Evolutionary conservation across 257 asterid species (phyloP).

Genomic region (Fraxinus americana): DNA sequence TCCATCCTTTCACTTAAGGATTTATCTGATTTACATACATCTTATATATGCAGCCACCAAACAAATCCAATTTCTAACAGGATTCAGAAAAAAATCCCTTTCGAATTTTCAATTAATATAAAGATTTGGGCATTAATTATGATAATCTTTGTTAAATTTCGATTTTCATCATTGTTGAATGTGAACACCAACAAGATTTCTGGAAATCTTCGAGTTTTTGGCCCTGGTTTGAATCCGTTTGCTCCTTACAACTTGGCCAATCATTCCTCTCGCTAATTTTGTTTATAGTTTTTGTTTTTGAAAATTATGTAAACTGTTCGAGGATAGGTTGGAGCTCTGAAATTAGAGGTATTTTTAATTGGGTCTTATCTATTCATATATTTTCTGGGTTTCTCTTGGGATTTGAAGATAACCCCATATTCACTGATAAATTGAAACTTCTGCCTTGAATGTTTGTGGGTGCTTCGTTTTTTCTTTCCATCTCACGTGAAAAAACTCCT

Average conservation of each 20-base stretch:
- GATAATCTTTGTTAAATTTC: conserved; percentile 45
- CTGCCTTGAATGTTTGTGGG: conserved; percentile 9
- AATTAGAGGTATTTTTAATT: conserved; percentile 21
- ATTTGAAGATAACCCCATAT: conserved; percentile 19
- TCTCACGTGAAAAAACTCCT: neutral
- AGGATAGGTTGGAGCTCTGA: conserved; percentile 17
- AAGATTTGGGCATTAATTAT: conserved; percentile 43
- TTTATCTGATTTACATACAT: conserved; percentile 11
- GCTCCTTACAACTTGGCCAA: conserved; percentile 76
- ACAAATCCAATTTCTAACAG: conserved; percentile 30
- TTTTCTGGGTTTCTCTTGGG: conserved; percentile 25
- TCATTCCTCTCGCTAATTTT: conserved; percentile 83
- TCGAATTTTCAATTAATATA: conserved; percentile 12
- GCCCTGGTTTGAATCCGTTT: conserved; percentile 98
- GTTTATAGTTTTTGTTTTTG: neutral
- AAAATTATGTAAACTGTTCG: conserved; percentile 36
- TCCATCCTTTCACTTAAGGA: neutral
- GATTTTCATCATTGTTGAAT: conserved; percentile 51
- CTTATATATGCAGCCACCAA: conserved; percentile 58
- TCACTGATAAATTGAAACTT: neutral
- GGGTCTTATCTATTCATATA: conserved; percentile 16
- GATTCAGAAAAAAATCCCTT: conserved; percentile 19
- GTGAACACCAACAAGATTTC: conserved; percentile 38
- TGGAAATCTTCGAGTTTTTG: conserved; percentile 75
- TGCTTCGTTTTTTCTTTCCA: neutral